phyloP scores from a whole-genome alignment of 2,329 filamentous ascomycete genomes.

The Chaetomium globosum region DNA sequence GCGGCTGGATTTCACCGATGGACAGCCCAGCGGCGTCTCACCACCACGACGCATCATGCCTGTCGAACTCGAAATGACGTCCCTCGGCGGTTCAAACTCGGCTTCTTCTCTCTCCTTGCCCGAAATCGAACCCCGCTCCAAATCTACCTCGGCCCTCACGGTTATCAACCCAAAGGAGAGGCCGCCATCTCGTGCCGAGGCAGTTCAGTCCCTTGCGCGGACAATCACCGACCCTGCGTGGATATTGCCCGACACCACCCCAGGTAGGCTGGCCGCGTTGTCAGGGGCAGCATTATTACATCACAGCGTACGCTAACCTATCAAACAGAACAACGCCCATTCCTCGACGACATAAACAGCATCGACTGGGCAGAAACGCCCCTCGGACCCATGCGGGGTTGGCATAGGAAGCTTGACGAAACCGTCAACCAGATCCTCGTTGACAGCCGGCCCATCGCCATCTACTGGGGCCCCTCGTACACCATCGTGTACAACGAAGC shows the following conservation, averaged over 20 bases:
- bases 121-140: slow-evolving; percentile 26
- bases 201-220: slow-evolving; percentile 33
- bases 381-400: slow-evolving; percentile 48
- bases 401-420: slow-evolving; percentile 50
- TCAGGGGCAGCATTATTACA: background rate
- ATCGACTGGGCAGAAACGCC: slow-evolving; percentile 52
- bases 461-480: slow-evolving; percentile 64
- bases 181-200: slow-evolving; percentile 28
- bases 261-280: slow-evolving; percentile 29
- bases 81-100: slow-evolving; percentile 13
- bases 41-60: slow-evolving; percentile 29
- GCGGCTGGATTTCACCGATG: slow-evolving; percentile 28
- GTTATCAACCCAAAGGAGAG: slow-evolving; percentile 22
- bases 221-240: slow-evolving; percentile 38
- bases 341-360: slow-evolving; percentile 44
- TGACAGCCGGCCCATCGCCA: slow-evolving; percentile 53
- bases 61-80: slow-evolving; percentile 12
- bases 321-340: slow-evolving; percentile 40
- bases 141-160: slow-evolving; percentile 24
- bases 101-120: slow-evolving; percentile 13
- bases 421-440: slow-evolving; percentile 46
- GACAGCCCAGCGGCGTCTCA: slow-evolving; percentile 28
- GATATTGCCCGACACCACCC: slow-evolving; percentile 41
- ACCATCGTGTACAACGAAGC: slow-evolving; percentile 74
- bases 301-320: slow-evolving; percentile 17